Conservation (phyloP, 2,329 filamentous ascomycete genomes). For the Onygenales sp. region DNA sequence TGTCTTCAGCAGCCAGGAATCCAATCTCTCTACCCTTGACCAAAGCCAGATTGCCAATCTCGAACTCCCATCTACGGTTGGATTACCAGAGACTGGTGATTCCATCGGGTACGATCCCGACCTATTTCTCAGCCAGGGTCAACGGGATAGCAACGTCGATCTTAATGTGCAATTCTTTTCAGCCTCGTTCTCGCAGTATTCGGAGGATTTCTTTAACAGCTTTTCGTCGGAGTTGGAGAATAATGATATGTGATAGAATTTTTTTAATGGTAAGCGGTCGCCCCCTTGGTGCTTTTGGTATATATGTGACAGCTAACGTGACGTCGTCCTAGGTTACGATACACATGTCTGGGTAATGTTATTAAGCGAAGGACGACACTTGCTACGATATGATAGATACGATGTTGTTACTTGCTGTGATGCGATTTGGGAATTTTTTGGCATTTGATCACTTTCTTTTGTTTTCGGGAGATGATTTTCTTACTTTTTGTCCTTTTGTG, state of each 20-base stretch:
- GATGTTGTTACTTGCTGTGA: too few species aligned
- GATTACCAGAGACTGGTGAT: not conserved
- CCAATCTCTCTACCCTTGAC: constrained; percentile 16
- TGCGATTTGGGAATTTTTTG: too few species aligned
- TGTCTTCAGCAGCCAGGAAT: constrained; percentile 30
- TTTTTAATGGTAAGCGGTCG: not conserved
- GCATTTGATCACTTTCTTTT: too few species aligned
- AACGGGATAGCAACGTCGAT: constrained; percentile 5
- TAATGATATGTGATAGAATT: not conserved
- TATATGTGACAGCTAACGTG: too few species aligned
- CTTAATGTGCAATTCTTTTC: constrained; percentile 28
- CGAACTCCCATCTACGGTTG: not conserved
- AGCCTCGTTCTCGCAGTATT: constrained; percentile 21
- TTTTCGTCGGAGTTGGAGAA: constrained; percentile 5
- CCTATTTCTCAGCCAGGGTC: constrained; percentile 20
- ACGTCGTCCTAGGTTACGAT: too few species aligned
- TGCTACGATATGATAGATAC: too few species aligned
- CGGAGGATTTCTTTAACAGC: constrained; percentile 19
- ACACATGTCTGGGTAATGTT: too few species aligned
- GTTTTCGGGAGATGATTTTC: too few species aligned
- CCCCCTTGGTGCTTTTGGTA: too few species aligned
- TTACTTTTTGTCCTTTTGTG: too few species aligned
- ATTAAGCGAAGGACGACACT: too few species aligned
- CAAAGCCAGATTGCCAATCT: constrained; percentile 16
- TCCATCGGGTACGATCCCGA: constrained; percentile 22